Conservation (phyloP, 106 monocot genomes). For the Cymbidium sinense region DNA sequence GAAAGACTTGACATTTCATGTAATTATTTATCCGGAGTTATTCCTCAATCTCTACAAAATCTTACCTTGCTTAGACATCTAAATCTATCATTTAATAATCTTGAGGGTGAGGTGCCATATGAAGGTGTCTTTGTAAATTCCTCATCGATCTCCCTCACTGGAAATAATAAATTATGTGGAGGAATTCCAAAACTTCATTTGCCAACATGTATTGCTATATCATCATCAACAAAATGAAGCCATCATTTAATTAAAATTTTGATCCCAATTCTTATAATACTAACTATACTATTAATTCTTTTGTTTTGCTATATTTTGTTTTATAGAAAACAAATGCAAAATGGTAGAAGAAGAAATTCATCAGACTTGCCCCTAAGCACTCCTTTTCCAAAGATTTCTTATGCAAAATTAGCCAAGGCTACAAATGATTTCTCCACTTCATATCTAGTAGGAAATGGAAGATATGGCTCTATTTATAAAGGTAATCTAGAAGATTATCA, state of each 20-base stretch:
- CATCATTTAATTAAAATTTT: not conserved
- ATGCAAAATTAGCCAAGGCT: slow-evolving; percentile 15
- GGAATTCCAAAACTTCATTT: slow-evolving; percentile 3
- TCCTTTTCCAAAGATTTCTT: slow-evolving; percentile 15
- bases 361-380: not conserved
- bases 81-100: slow-evolving; percentile 24
- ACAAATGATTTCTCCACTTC: slow-evolving; percentile 25
- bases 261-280: not conserved
- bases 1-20: slow-evolving; percentile 9
- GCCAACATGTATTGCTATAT: not conserved
- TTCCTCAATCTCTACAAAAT: slow-evolving; percentile 4
- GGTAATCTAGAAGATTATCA: not conserved
- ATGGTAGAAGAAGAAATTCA: not conserved
- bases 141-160: not conserved
- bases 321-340: not conserved
- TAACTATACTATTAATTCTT: not conserved
- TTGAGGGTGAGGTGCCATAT: slow-evolving; percentile 17
- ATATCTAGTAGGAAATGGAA: slow-evolving; percentile 23
- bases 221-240: not conserved
- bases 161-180: slow-evolving; percentile 16
- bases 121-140: slow-evolving; percentile 7
- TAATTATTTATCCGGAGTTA: slow-evolving; percentile 12
- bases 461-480: slow-evolving; percentile 30
- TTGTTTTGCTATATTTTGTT: not conserved
- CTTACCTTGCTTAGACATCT: not conserved